Evolutionary conservation across 202 grass and related monocot species (phyloP).

Genomic region (Musa balbisiana): DNA sequence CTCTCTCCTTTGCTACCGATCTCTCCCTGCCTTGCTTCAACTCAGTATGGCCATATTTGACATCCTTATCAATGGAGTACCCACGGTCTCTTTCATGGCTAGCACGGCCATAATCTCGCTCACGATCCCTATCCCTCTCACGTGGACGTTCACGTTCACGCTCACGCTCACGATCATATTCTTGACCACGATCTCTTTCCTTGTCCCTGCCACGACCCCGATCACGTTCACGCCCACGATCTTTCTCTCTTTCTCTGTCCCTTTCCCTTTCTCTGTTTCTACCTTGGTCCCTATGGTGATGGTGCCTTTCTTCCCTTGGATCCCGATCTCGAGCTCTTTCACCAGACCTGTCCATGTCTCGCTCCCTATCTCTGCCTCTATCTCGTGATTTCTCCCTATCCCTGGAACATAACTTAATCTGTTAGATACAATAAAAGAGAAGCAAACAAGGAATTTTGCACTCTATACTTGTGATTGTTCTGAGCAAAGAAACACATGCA

Average conservation of each 20-base stretch:
- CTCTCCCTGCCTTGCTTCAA: slow-evolving; percentile 42
- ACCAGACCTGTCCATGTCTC: slow-evolving; percentile 31
- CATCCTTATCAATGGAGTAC: slow-evolving; percentile 34
- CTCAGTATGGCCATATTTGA: slow-evolving; percentile 40
- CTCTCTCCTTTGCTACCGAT: background rate
- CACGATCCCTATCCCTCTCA: slow-evolving; percentile 56
- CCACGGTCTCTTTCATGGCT: slow-evolving; percentile 34
- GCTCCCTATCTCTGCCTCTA: slow-evolving; percentile 24
- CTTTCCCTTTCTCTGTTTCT: slow-evolving; percentile 28
- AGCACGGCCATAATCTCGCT: slow-evolving; percentile 37
- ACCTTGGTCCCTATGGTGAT: background rate
- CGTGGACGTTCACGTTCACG: slow-evolving; percentile 48
- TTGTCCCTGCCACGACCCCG: slow-evolving; percentile 45
- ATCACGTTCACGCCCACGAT: slow-evolving; percentile 43
- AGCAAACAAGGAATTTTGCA: background rate
- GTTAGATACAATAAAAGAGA: background rate
- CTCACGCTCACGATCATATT: slow-evolving; percentile 36
- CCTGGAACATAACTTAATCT: slow-evolving; percentile 23
- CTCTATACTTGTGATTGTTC: too few relatives aligned
- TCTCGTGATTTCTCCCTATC: slow-evolving; percentile 68
- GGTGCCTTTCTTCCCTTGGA: background rate
- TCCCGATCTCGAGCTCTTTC: background rate
- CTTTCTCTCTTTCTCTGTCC: slow-evolving; percentile 42
- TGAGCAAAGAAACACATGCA: too few relatives aligned
- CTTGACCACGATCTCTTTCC: slow-evolving; percentile 48